Conservation (phyloP, 1,284 basidiomycete species). For the Papiliotrema fonsecae region DNA sequence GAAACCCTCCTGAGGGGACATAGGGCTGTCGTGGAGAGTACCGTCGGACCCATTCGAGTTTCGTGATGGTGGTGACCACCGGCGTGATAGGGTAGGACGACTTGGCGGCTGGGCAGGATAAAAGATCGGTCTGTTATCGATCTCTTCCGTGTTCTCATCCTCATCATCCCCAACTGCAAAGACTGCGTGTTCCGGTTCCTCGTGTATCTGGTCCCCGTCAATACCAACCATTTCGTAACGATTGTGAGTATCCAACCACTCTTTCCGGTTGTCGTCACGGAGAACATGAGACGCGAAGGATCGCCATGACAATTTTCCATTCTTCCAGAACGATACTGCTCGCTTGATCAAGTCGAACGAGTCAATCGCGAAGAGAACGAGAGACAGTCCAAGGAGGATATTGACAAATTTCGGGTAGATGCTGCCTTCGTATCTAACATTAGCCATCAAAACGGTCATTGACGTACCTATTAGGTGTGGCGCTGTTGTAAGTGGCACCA, state of each 20-base stretch:
- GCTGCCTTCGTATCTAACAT: slow-evolving; percentile 37
- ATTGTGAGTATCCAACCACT: slow-evolving; percentile 5
- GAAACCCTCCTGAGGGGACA: slow-evolving; percentile 8
- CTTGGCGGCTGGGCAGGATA: slow-evolving; percentile 8
- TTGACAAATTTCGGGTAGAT: slow-evolving; percentile 30
- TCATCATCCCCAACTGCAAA: slow-evolving; percentile 25
- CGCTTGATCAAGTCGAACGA: slow-evolving; percentile 33
- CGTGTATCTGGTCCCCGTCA: slow-evolving; percentile 14
- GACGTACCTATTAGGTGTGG: slow-evolving; percentile 36
- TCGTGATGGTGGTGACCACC: slow-evolving; percentile 47
- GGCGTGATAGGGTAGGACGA: slow-evolving; percentile 11
- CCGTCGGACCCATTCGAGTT: slow-evolving; percentile 58
- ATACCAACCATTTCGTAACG: slow-evolving; percentile 39
- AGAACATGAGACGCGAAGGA: slow-evolving; percentile 23
- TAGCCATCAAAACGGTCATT: slow-evolving; percentile 3
- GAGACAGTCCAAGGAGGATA: slow-evolving; percentile 32
- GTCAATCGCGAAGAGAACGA: slow-evolving; percentile 31
- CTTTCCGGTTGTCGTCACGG: slow-evolving; percentile 8
- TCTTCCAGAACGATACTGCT: slow-evolving; percentile 19
- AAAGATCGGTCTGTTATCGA: slow-evolving; percentile 3
- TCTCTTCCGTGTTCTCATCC: slow-evolving; percentile 19
- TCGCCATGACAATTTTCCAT: slow-evolving; percentile 21
- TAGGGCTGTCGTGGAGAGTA: slow-evolving; percentile 55
- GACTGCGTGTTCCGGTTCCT: slow-evolving; percentile 10
- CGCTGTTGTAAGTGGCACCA: slow-evolving; percentile 34